These are phyloP conservation scores for Chalaropsis thielavioides DNA, from an alignment of 2,329 filamentous ascomycete genomes.

Conservation along the genomic window DNA sequence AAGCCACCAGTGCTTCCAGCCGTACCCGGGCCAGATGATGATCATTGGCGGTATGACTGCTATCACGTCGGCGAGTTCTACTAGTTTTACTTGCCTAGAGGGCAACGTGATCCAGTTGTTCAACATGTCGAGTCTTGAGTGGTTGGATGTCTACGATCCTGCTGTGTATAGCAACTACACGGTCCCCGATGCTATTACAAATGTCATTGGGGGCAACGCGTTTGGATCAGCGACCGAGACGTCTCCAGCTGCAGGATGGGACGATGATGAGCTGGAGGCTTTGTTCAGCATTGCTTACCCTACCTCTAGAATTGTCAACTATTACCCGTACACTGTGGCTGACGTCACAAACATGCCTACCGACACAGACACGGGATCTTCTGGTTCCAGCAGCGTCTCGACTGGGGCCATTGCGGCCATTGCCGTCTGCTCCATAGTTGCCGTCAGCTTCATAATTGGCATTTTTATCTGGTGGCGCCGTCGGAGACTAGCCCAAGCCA, in stretches of 20 bases:
- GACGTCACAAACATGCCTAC: conserved; percentile 10
- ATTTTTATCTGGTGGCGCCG: conserved; percentile 35
- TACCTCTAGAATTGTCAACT: conserved; percentile 40
- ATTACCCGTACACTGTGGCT: conserved; percentile 42
- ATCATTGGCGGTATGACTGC: conserved; percentile 52
- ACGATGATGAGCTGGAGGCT: conserved; percentile 30
- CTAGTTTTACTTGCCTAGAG: conserved; percentile 31
- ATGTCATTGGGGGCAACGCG: conserved; percentile 51
- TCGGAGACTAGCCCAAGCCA: conserved; percentile 29
- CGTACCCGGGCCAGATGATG: conserved; percentile 70
- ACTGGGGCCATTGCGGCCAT: conserved; percentile 39
- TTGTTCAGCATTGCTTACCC: conserved; percentile 44
- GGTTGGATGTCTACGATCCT: conserved; percentile 58
- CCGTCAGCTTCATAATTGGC: conserved; percentile 38
- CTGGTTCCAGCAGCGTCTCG: background rate
- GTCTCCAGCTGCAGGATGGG: conserved; percentile 45
- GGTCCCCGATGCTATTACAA: conserved; percentile 50
- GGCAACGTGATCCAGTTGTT: conserved; percentile 48
- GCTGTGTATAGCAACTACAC: conserved; percentile 48
- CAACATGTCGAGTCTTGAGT: conserved; percentile 54
- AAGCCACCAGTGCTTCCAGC: conserved; percentile 60
- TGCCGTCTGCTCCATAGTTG: conserved; percentile 40
- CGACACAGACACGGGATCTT: background rate
- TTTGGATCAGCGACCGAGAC: conserved; percentile 57
- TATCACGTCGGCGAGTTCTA: conserved; percentile 22